phyloP scores from a whole-genome alignment of 331 rosid genomes.

The Saraca asoca region DNA sequence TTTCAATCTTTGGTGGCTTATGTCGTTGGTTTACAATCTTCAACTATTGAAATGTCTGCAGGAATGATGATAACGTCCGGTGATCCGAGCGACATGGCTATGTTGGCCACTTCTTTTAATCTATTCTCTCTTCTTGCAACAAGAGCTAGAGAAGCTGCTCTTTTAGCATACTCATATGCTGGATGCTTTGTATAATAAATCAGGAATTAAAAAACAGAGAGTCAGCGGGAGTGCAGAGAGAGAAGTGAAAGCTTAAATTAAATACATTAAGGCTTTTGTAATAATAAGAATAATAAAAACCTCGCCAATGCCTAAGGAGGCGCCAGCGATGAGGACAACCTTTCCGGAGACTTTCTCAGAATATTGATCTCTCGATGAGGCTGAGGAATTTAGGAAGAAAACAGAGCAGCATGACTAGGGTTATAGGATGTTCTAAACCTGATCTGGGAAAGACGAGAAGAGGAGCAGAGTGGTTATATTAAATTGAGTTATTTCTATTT shows the following conservation, averaged over 20 bases:
- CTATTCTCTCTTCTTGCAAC: slow-evolving; percentile 53
- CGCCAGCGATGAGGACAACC: slow-evolving; percentile 52
- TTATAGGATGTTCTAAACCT: slow-evolving; percentile 31
- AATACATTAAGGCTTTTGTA: neutral
- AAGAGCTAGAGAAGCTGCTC: slow-evolving; percentile 53
- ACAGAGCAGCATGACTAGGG: slow-evolving; percentile 29
- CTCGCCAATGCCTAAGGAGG: slow-evolving; percentile 58
- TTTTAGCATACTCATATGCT: slow-evolving; percentile 48
- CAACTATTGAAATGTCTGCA: slow-evolving; percentile 48
- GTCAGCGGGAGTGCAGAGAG: neutral
- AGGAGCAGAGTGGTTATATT: too few species aligned
- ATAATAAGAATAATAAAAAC: slow-evolving; percentile 37
- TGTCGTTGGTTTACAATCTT: slow-evolving; percentile 48
- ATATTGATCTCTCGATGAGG: slow-evolving; percentile 28
- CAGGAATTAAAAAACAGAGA: neutral
- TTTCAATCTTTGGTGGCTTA: neutral
- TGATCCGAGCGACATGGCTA: slow-evolving; percentile 39
- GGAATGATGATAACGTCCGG: slow-evolving; percentile 44
- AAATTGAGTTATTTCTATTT: too few species aligned
- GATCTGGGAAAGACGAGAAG: neutral
- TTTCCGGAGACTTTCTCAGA: slow-evolving; percentile 51
- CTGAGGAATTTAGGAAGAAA: slow-evolving; percentile 40
- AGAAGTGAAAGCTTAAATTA: neutral
- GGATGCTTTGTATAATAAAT: slow-evolving; percentile 38
- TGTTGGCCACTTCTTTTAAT: slow-evolving; percentile 35